Percentiles rank a stretch among this genome's conserved stretches.
Conservation (phyloP, 164 flowering plant genomes). For the Aristolochia fimbriata region DNA sequence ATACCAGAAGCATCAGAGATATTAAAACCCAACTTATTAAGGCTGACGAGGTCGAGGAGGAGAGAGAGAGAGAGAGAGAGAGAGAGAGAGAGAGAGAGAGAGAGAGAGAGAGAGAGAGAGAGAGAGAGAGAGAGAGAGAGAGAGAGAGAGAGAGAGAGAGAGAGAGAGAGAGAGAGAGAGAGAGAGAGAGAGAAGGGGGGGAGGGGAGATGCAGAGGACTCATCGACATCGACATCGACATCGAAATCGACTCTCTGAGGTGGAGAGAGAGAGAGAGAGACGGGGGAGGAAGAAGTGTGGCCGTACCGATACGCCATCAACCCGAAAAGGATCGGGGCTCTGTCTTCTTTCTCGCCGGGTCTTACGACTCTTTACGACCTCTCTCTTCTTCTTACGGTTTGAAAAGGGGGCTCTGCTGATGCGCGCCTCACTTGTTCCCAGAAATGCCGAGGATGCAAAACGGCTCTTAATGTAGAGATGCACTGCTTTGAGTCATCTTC, state of each 20-base stretch:
- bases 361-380: no score
- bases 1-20: not conserved
- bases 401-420: not conserved
- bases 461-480: slow-evolving; percentile 1
- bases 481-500: slow-evolving; percentile 1
- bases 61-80: not conserved
- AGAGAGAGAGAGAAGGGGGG: no score
- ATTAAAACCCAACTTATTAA: not conserved
- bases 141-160: no score
- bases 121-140: no score
- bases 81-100: not conserved
- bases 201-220: no score
- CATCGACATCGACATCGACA: no score
- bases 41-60: not conserved
- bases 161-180: no score
- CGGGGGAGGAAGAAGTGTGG: not conserved
- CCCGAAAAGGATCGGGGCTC: slow-evolving; percentile 1
- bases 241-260: no score
- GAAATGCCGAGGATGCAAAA: not conserved
- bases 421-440: not conserved
- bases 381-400: not conserved
- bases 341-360: not conserved
- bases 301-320: slow-evolving; percentile 3
- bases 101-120: no score
- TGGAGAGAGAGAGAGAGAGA: not conserved